phyloP scores from a whole-genome alignment of 352 stramenopile genomes.

The Pythium sukuiense region DNA sequence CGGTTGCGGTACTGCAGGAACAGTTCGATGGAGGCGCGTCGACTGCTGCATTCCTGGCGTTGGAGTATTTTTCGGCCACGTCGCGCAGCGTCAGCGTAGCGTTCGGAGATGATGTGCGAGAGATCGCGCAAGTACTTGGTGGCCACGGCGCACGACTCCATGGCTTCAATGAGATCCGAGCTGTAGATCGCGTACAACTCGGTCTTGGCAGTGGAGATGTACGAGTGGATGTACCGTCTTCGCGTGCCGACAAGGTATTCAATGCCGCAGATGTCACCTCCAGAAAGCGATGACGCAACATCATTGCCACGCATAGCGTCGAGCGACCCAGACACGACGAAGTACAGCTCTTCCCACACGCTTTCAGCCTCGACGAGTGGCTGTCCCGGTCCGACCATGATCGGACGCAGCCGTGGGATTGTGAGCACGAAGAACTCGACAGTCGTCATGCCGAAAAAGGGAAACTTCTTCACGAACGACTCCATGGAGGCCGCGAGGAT shows the following conservation, averaged over 20 bases:
- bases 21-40: slow-evolving; percentile 33
- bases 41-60: slow-evolving; percentile 24
- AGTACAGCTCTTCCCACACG: slow-evolving; percentile 83
- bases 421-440: slow-evolving; percentile 78
- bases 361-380: slow-evolving; percentile 73
- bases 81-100: slow-evolving; percentile 61
- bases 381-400: slow-evolving; percentile 59
- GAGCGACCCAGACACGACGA: slow-evolving; percentile 55
- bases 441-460: slow-evolving; percentile 71
- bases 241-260: slow-evolving; percentile 63
- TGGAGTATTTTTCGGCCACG: slow-evolving; percentile 41
- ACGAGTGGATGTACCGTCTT: slow-evolving; percentile 66
- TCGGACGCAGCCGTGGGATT: slow-evolving; percentile 59
- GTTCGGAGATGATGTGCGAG: slow-evolving; percentile 49
- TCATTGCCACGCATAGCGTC: slow-evolving; percentile 61
- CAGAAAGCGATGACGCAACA: slow-evolving; percentile 53
- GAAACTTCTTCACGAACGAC: slow-evolving; percentile 71
- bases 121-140: slow-evolving; percentile 70
- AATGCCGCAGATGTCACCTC: slow-evolving; percentile 75
- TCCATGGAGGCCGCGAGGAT: slow-evolving; percentile 79
- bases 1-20: slow-evolving; percentile 71
- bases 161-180: slow-evolving; percentile 49
- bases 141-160: slow-evolving; percentile 63
- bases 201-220: slow-evolving; percentile 59
- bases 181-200: slow-evolving; percentile 74